These are phyloP conservation scores for Incumbomyces delicatus DNA, from an alignment of 2,329 filamentous ascomycete genomes.

Conservation along the genomic window DNA sequence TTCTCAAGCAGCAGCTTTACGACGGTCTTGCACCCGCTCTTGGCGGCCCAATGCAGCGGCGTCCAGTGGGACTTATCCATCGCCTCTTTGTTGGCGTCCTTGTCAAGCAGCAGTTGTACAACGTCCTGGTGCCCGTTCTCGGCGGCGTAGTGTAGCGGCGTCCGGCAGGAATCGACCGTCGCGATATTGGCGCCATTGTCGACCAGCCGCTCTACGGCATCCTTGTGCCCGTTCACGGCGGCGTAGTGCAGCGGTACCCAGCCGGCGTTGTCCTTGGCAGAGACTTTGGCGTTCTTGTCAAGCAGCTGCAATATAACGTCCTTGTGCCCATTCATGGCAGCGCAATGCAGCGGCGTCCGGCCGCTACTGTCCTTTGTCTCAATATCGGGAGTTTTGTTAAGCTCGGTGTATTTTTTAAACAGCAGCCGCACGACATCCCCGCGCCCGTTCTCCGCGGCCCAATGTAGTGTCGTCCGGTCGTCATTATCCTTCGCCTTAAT, in stretches of 20 bases:
- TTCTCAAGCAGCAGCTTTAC: constrained; percentile 10
- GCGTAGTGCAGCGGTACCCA: not conserved
- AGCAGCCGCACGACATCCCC: constrained; percentile 3
- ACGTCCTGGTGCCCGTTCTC: not conserved
- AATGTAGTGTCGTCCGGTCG: constrained; percentile 3
- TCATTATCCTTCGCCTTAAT: not conserved
- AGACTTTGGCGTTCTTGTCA: not conserved
- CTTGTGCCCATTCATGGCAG: not conserved
- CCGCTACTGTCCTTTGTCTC: not conserved
- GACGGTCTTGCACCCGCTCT: constrained; percentile 8
- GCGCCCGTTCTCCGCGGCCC: constrained; percentile 3
- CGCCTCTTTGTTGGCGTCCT: not conserved
- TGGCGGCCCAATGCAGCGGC: not conserved
- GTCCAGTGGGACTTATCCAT: not conserved
- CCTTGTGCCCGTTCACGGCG: constrained; percentile 5
- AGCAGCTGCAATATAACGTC: not conserved
- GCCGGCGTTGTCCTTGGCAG: not conserved
- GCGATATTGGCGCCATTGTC: constrained; percentile 8
- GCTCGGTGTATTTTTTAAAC: no score
- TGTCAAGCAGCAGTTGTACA: constrained; percentile 10
- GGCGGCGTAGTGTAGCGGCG: not conserved
- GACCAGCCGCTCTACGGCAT: constrained; percentile 9
- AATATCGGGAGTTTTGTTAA: not conserved
- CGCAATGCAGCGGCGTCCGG: not conserved
- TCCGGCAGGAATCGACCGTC: not conserved